A percentile compares a stretch with the other conserved stretches of the same genome.
Conservation (phyloP, 495 filamentous ascomycete species). For the Paragyromitra xinjiangensis region DNA sequence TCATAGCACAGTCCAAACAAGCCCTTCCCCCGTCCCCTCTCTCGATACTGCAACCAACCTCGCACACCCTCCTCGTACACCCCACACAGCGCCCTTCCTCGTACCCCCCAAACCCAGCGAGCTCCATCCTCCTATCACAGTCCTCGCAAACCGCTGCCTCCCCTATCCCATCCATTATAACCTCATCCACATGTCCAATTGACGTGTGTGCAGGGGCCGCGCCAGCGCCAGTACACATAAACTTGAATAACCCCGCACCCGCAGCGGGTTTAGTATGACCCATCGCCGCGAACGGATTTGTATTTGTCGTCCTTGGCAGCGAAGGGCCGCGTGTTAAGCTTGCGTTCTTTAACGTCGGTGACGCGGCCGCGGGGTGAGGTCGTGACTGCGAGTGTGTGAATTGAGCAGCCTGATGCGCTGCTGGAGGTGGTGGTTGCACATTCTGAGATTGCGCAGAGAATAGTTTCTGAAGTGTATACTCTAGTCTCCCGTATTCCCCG, state of each 20-base stretch:
- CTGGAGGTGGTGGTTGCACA: conserved; percentile 19
- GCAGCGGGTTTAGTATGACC: conserved; percentile 44
- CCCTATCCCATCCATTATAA: conserved; percentile 16
- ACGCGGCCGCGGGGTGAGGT: conserved; percentile 27
- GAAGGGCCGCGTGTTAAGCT: conserved; percentile 27
- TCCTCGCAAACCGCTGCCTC: conserved; percentile 36
- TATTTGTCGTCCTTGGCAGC: conserved; percentile 31
- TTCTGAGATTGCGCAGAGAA: conserved; percentile 49
- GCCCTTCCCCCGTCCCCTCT: conserved; percentile 34
- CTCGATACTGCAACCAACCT: conserved; percentile 42
- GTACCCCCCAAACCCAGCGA: conserved; percentile 26
- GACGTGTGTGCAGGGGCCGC: conserved; percentile 6
- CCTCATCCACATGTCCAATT: background rate
- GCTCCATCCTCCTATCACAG: conserved; percentile 47
- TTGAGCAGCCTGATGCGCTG: conserved; percentile 25
- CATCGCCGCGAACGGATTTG: conserved; percentile 48
- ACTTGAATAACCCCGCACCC: conserved; percentile 33
- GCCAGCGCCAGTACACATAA: conserved; percentile 35
- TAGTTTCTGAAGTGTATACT: conserved; percentile 50
- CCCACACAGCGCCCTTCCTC: conserved; percentile 38
- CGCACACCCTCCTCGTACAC: conserved; percentile 48
- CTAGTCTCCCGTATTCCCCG: conserved; percentile 21
- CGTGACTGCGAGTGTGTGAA: conserved; percentile 24
- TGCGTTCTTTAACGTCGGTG: conserved; percentile 26
- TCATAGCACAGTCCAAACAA: conserved; percentile 53